These are phyloP conservation scores for Murraya paniculata DNA, from an alignment of 345 rosid species.

Conservation along the genomic window DNA sequence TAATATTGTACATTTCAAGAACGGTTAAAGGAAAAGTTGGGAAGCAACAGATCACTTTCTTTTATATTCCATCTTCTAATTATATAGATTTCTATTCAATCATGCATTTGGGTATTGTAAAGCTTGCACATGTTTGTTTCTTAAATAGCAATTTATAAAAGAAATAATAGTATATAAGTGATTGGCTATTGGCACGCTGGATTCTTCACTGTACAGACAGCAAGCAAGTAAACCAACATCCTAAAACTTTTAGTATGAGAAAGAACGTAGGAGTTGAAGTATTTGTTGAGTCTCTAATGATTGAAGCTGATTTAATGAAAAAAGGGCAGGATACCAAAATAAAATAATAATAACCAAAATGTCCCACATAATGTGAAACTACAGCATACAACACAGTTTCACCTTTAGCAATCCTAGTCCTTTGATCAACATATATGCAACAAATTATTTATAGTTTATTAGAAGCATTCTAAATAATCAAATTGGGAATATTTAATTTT, in stretches of 20 bases:
- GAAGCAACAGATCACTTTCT: neutral
- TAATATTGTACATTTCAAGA: too few relatives aligned
- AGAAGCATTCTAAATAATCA: neutral
- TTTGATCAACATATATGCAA: too few relatives aligned
- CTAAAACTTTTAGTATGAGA: neutral
- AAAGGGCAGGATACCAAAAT: neutral
- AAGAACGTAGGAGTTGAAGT: constrained; percentile 21
- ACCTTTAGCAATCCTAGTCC: neutral
- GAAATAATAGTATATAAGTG: too few relatives aligned
- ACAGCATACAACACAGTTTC: neutral
- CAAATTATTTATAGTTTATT: too few relatives aligned
- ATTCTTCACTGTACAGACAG: constrained; percentile 13
- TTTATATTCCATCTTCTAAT: neutral
- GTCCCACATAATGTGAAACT: constrained; percentile 6
- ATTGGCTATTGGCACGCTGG: constrained; percentile 5
- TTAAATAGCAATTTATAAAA: too few relatives aligned
- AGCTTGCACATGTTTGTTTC: neutral
- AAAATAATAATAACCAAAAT: neutral
- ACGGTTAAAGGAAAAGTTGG: neutral
- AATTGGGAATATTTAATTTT: neutral
- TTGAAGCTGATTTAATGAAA: constrained; percentile 22
- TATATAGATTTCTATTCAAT: neutral
- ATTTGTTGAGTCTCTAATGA: constrained; percentile 29
- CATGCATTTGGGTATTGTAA: neutral
- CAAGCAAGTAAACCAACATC: neutral